Evolutionary conservation across 1,139 yeast genomes (phyloP).

Genomic region (Meyerozyma elateridarum): DNA sequence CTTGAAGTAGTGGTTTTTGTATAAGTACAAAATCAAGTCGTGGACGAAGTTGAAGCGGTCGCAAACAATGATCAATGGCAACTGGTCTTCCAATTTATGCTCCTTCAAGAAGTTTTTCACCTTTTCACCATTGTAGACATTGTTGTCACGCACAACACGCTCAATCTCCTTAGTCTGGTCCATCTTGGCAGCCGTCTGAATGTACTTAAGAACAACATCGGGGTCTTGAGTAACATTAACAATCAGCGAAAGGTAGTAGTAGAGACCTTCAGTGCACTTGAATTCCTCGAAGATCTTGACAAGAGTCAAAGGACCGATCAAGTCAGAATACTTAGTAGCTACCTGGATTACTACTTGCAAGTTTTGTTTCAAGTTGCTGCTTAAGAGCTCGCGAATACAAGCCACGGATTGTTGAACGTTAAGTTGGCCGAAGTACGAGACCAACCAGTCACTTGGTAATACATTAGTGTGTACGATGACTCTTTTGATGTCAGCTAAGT

Average conservation of each 20-base stretch:
- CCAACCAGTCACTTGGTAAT: conserved; percentile 91
- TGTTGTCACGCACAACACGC: conserved; percentile 91
- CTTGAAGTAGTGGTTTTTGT: conserved; percentile 92
- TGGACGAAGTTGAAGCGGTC: conserved; percentile 90
- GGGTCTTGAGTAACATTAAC: conserved; percentile 93
- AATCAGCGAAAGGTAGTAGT: conserved; percentile 87
- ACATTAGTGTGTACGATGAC: conserved; percentile 85
- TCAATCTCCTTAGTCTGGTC: conserved; percentile 94
- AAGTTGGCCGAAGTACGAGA: conserved; percentile 85
- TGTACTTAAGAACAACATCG: conserved; percentile 92
- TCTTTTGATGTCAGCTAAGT: conserved; percentile 90
- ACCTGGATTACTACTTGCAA: conserved; percentile 93
- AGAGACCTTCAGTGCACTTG: conserved; percentile 88
- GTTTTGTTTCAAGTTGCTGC: conserved; percentile 78
- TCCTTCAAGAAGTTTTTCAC: conserved; percentile 96
- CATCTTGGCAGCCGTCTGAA: conserved; percentile 87
- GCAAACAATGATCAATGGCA: conserved; percentile 94
- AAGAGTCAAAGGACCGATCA: conserved; percentile 80
- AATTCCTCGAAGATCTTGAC: conserved; percentile 91
- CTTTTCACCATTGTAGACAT: conserved; percentile 92
- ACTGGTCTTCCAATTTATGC: conserved; percentile 87
- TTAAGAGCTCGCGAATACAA: conserved; percentile 81
- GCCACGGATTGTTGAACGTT: conserved; percentile 91
- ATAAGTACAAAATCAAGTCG: conserved; percentile 86
- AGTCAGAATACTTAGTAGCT: conserved; percentile 92